Percentiles rank a stretch among this genome's conserved stretches.
phyloP scores from a whole-genome alignment of 805 yeast species.

The Nakazawaea sp. region DNA sequence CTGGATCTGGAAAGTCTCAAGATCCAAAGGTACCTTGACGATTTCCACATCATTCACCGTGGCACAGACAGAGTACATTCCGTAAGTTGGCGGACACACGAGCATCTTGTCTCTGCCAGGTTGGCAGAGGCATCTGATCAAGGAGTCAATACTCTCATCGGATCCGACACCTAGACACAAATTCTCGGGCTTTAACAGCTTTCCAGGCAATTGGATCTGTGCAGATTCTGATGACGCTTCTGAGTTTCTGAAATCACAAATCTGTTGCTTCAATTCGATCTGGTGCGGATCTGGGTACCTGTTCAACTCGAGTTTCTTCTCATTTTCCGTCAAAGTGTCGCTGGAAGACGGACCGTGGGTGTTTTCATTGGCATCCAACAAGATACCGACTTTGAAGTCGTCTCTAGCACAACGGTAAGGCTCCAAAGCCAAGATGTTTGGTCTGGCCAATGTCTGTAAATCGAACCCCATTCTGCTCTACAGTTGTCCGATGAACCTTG shows the following conservation, averaged over 20 bases:
- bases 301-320: constrained; percentile 54
- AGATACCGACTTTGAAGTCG: constrained; percentile 81
- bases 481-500: background rate
- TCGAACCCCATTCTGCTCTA: constrained; percentile 38
- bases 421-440: constrained; percentile 73
- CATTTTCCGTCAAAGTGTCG: constrained; percentile 34
- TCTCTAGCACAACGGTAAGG: constrained; percentile 98
- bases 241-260: constrained; percentile 65
- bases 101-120: constrained; percentile 82
- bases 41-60: constrained; percentile 80
- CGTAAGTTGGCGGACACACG: constrained; percentile 93
- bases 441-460: constrained; percentile 60
- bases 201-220: constrained; percentile 15
- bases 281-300: constrained; percentile 98
- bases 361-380: constrained; percentile 94
- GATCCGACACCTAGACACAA: constrained; percentile 95
- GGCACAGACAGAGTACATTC: constrained; percentile 93
- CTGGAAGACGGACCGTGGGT: constrained; percentile 81
- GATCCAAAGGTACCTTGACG: constrained; percentile 66
- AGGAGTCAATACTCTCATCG: constrained; percentile 88
- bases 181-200: constrained; percentile 52
- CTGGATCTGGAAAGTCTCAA: constrained; percentile 59
- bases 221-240: constrained; percentile 26
- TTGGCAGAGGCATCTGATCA: constrained; percentile 74
- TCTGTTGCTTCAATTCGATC: constrained; percentile 58